Evolutionary conservation across 805 yeast species (phyloP), one percentile per base, ranked within the genome.

Genomic region (Candida ulmi): DNA sequence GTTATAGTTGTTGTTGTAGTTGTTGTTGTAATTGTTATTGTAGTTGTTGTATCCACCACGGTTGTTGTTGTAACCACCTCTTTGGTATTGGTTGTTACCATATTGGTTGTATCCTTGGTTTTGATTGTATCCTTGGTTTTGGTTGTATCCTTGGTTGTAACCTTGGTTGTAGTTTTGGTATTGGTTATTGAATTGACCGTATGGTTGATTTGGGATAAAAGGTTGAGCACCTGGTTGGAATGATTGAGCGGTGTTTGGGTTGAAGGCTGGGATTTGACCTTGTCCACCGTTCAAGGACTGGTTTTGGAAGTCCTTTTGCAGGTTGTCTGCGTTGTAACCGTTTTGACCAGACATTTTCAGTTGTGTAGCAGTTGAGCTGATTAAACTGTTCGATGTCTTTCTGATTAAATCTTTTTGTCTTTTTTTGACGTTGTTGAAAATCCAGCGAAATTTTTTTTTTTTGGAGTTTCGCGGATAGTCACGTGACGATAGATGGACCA

Each of bases 191-290:
- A 57, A 50, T 42, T 58, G 62, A 41, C 60, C 61, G 45, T 57
- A 57, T 36, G 51, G 52, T 41, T 65, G 74, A 38, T 63, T 63
- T 38, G 71, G 72, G 32, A 51, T 58, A 38, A 62, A 63, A 17
- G 63, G 43, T 42, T 54, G 68, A 39, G 63, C 69, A 28, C 45
- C 45, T 35, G 79, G 78, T 40, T 72, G 74, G 58, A 76, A 75
- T 12, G 74, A 36, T 45, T 68, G 68, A 11, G 73, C 72, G 29
- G 65, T 66, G 45, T 64, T 68, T 24, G 83, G 78, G 50, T 78
- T 74, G 61, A 54, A 76, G 36, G 56, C 69, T 35, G 61, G 67
- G 37, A 50, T 58, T 47, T 59, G 60, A 3, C 42, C 41, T 25
- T 47, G 47, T 18, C 49, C 55, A 37, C 46, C 50, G 41, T 57